Evolutionary conservation across 805 yeast genomes (phyloP).

Genomic region (Kuraishia piskuri): DNA sequence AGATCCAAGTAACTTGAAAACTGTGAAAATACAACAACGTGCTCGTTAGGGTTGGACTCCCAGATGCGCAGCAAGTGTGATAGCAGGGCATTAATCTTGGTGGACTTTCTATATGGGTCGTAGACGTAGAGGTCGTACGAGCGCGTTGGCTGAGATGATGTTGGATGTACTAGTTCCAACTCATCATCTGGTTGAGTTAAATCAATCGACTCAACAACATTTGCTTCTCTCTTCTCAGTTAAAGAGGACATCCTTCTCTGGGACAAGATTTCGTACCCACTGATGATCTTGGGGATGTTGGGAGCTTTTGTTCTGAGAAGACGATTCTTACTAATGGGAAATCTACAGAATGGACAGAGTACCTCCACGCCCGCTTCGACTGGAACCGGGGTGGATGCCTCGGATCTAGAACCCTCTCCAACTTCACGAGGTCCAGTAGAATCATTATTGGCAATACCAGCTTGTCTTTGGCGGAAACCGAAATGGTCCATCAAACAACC

Average conservation of each 20-base stretch:
- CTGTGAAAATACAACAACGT: slow-evolving; percentile 84
- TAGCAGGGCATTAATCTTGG: slow-evolving; percentile 65
- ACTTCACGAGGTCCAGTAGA: not conserved
- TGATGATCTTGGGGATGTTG: not conserved
- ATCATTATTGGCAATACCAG: not conserved
- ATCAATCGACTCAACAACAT: not conserved
- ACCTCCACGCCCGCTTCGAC: slow-evolving; percentile 23
- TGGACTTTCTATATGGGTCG: slow-evolving; percentile 49
- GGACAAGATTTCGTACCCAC: not conserved
- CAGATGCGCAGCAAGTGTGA: slow-evolving; percentile 46
- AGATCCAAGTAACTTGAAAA: slow-evolving; percentile 77
- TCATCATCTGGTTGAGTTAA: not conserved
- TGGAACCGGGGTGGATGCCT: not conserved
- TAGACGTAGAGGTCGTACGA: slow-evolving; percentile 27
- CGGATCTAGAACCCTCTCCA: slow-evolving; percentile 16
- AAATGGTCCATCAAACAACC: slow-evolving; percentile 69
- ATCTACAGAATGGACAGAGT: slow-evolving; percentile 75
- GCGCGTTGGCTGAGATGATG: not conserved
- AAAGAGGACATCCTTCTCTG: not conserved
- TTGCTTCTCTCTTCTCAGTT: not conserved
- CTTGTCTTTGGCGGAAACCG: slow-evolving; percentile 43
- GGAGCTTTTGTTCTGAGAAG: slow-evolving; percentile 31
- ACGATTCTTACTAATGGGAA: slow-evolving; percentile 36
- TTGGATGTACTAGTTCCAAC: not conserved
- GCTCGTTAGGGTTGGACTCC: slow-evolving; percentile 53